phyloP scores from a whole-genome alignment of 2,329 filamentous ascomycete species.

The Sarocladium oryzae region DNA sequence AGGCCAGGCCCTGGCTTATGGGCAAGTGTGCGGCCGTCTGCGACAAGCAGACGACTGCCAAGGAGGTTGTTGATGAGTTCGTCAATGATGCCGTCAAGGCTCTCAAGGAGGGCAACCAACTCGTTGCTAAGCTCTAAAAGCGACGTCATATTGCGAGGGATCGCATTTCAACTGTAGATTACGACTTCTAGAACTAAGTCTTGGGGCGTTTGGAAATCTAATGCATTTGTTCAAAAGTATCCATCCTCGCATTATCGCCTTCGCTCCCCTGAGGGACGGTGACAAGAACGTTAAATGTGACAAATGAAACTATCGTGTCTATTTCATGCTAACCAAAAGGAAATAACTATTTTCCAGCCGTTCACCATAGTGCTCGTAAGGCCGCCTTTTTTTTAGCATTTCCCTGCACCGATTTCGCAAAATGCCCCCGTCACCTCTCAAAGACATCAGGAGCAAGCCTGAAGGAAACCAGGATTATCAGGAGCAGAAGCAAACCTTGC shows the following conservation, averaged over 20 bases:
- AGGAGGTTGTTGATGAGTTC: conserved; percentile 90
- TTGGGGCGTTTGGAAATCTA: conserved; percentile 6
- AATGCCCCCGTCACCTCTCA: neutral
- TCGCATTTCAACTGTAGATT: neutral
- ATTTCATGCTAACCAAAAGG: conserved; percentile 27
- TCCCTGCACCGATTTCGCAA: neutral
- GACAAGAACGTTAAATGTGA: neutral
- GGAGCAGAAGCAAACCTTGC: neutral
- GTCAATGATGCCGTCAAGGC: conserved; percentile 71
- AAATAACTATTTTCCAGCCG: neutral
- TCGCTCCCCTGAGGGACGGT: too few relatives aligned
- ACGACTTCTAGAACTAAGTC: conserved; percentile 3
- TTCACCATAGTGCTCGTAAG: neutral
- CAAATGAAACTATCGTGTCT: conserved; percentile 16
- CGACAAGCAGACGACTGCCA: conserved; percentile 86
- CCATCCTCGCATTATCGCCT: neutral
- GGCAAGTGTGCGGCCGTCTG: conserved; percentile 93
- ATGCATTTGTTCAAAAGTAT: neutral
- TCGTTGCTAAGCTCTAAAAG: conserved; percentile 63
- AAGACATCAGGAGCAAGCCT: neutral
- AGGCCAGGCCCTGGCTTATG: conserved; percentile 89
- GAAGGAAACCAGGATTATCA: neutral
- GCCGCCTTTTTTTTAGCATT: neutral
- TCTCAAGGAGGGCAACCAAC: conserved; percentile 61
- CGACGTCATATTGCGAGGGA: neutral